phyloP scores from a whole-genome alignment of 441 rosid species.

The Erodium texanum region DNA sequence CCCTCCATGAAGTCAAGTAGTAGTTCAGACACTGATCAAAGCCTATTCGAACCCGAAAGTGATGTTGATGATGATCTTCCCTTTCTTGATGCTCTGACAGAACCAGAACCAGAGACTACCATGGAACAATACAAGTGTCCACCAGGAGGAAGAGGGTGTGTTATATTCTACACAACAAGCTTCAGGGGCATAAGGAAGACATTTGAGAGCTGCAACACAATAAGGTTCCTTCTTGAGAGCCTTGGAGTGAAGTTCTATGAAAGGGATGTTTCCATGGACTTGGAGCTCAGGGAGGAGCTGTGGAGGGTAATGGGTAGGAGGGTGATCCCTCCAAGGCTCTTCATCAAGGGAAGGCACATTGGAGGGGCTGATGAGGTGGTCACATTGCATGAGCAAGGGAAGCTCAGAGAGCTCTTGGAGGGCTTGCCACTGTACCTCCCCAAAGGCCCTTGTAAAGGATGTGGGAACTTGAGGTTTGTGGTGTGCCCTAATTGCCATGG shows the following conservation, averaged over 20 bases:
- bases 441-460: slow-evolving; percentile 34
- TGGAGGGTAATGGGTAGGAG: slow-evolving; percentile 50
- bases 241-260: slow-evolving; percentile 44
- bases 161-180: slow-evolving; percentile 72
- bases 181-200: slow-evolving; percentile 75
- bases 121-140: no score
- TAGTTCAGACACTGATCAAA: no score
- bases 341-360: slow-evolving; percentile 64
- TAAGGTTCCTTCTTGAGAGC: slow-evolving; percentile 55
- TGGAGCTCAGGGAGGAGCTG: slow-evolving; percentile 63
- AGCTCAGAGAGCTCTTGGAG: slow-evolving; percentile 58
- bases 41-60: no score
- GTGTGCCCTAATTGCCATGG: slow-evolving; percentile 69
- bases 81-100: no score
- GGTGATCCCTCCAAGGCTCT: slow-evolving; percentile 67
- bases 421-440: slow-evolving; percentile 36
- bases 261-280: slow-evolving; percentile 72
- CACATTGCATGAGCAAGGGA: slow-evolving; percentile 66
- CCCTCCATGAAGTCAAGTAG: no score
- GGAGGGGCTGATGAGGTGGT: slow-evolving; percentile 86
- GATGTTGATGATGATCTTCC: no score
- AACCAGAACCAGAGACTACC: no score
- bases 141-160: slow-evolving; percentile 1
- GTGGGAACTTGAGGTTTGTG: slow-evolving; percentile 50
- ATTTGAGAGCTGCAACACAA: slow-evolving; percentile 53